Conservation (phyloP, 106 monocot species). For the Acorus calamus region DNA sequence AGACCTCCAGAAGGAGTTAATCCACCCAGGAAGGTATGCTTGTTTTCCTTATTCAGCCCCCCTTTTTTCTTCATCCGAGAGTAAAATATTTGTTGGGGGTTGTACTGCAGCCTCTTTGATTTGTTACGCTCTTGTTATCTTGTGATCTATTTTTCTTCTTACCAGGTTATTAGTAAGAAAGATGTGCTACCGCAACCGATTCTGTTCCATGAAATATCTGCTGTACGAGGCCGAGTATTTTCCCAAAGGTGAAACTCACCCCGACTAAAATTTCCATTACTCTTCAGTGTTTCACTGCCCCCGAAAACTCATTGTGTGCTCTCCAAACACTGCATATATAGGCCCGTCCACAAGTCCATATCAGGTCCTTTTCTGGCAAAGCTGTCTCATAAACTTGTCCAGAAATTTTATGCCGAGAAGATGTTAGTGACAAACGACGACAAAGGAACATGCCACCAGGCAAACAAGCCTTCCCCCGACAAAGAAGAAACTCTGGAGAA, state of each 20-base stretch:
- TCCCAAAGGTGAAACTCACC: neutral
- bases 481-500: no score
- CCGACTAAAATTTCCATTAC: neutral
- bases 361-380: neutral
- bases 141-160: neutral
- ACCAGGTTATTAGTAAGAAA: constrained; percentile 6
- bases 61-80: neutral
- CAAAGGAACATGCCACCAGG: no score
- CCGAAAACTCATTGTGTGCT: no score
- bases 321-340: neutral
- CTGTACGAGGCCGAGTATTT: neutral
- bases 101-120: no score
- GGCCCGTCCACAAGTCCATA: constrained; percentile 2
- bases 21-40: constrained; percentile 11
- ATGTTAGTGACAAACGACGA: no score
- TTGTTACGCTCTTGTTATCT: neutral
- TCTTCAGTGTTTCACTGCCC: neutral
- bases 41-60: neutral
- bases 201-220: constrained; percentile 13
- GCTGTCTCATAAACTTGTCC: neutral
- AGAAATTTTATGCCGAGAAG: neutral
- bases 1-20: constrained; percentile 10
- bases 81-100: no score
- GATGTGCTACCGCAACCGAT: constrained; percentile 6
- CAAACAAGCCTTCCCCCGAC: no score